Evolutionary conservation across 2,329 filamentous ascomycete genomes (phyloP).

Genomic region (Sporothrix curviconia): DNA sequence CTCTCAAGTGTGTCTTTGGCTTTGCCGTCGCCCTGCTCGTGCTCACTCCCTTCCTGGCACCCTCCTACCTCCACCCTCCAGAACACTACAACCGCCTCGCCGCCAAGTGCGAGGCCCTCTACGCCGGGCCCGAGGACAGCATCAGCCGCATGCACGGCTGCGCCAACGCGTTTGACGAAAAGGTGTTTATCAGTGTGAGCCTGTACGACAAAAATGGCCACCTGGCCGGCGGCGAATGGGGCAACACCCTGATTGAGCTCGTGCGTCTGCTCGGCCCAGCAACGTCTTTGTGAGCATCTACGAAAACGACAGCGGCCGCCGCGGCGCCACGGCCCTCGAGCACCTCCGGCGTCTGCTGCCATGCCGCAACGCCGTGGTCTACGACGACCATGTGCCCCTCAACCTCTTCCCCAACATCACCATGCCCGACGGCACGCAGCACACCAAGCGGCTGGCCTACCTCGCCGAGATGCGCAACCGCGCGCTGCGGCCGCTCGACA

Average conservation of each 20-base stretch:
- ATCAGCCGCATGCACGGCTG: conserved; percentile 24
- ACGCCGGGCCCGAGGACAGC: conserved; percentile 13
- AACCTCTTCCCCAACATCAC: conserved; percentile 51
- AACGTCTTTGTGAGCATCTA: conserved; percentile 69
- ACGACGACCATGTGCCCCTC: conserved; percentile 52
- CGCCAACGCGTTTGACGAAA: conserved; percentile 46
- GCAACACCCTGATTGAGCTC: conserved; percentile 50
- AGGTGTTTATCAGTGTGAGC: conserved; percentile 67
- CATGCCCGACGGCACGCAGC: conserved; percentile 54
- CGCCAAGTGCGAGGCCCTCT: conserved; percentile 25
- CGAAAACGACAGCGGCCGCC: conserved; percentile 59
- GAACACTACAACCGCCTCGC: conserved; percentile 32
- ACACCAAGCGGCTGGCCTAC: conserved; percentile 67
- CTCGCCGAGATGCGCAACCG: conserved; percentile 69
- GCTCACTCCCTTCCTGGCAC: conserved; percentile 29
- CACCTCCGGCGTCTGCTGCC: conserved; percentile 43
- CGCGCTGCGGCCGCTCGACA: conserved; percentile 57
- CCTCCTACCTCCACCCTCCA: conserved; percentile 37
- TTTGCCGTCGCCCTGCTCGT: neutral
- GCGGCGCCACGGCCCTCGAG: conserved; percentile 48
- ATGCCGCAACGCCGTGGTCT: conserved; percentile 47
- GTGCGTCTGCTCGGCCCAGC: conserved; percentile 57
- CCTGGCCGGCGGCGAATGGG: conserved; percentile 59
- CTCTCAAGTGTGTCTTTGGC: neutral
- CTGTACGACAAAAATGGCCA: conserved; percentile 58